phyloP scores from a whole-genome alignment of 2,329 filamentous ascomycete species.

The Lithohypha guttulata region DNA sequence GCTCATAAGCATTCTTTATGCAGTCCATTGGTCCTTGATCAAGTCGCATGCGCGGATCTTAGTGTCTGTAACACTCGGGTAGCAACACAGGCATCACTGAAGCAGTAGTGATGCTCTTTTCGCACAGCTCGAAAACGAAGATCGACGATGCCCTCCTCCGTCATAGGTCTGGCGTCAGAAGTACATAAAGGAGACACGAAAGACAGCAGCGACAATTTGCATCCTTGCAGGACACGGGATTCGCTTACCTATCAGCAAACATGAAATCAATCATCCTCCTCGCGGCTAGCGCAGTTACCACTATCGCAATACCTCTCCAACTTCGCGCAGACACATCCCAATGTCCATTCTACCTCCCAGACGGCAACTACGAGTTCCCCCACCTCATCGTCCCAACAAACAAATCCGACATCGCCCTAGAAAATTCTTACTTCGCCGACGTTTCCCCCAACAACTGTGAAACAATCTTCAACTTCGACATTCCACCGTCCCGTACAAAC shows the following conservation, averaged over 20 bases:
- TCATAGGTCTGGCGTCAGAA: too few species aligned
- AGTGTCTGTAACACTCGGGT: too few species aligned
- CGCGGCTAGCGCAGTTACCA: neutral
- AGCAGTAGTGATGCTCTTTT: too few species aligned
- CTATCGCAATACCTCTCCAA: neutral
- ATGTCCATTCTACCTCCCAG: slow-evolving; percentile 8
- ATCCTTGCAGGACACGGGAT: too few species aligned
- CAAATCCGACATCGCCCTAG: slow-evolving; percentile 39
- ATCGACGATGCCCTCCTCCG: too few species aligned
- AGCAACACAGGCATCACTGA: too few species aligned
- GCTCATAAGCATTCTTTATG: neutral
- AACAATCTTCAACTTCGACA: slow-evolving; percentile 60
- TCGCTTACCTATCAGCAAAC: too few species aligned
- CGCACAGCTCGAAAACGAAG: too few species aligned
- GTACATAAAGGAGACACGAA: too few species aligned
- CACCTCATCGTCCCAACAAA: slow-evolving; percentile 53
- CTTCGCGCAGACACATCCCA: neutral
- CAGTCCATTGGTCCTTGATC: too few species aligned
- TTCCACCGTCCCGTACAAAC: slow-evolving; percentile 42
- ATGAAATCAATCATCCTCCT: too few species aligned
- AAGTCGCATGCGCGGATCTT: too few species aligned
- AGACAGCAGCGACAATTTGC: neutral
- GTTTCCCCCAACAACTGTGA: slow-evolving; percentile 30
- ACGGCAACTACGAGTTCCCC: slow-evolving; percentile 41
- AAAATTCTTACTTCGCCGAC: slow-evolving; percentile 42